A percentile compares a stretch with the other conserved stretches of the same genome.
Evolutionary conservation across 495 filamentous ascomycete genomes (phyloP).

Genomic region (Tuber calosporum): DNA sequence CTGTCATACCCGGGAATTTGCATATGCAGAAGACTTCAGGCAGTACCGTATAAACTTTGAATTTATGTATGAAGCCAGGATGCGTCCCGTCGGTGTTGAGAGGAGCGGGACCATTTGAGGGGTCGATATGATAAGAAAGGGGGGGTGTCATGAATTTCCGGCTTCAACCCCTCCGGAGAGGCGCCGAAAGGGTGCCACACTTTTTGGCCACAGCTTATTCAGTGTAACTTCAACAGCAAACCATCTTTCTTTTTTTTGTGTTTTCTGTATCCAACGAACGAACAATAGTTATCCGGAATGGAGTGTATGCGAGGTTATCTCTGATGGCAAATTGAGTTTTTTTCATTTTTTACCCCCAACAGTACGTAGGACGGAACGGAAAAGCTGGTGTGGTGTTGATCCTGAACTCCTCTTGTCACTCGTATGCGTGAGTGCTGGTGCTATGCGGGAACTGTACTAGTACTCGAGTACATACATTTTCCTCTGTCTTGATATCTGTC

Average conservation of each 20-base stretch:
- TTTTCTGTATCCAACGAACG: background rate
- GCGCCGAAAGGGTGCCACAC: background rate
- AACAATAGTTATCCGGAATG: background rate
- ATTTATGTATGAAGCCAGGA: background rate
- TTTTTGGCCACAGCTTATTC: background rate
- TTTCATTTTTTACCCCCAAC: background rate
- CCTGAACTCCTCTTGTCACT: background rate
- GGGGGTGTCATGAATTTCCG: background rate
- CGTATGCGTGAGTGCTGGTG: background rate
- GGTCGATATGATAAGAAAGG: background rate
- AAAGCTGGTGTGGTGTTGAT: background rate
- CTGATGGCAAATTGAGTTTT: background rate
- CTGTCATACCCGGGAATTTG: constrained; percentile 5
- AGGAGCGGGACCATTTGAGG: background rate
- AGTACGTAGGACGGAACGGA: background rate
- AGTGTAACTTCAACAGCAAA: background rate
- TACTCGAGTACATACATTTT: background rate
- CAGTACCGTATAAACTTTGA: constrained; percentile 6
- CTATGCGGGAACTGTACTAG: background rate
- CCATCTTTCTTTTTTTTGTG: background rate
- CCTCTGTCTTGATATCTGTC: background rate
- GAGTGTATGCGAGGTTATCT: constrained; percentile 3
- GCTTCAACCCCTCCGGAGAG: background rate
- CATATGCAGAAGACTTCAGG: background rate
- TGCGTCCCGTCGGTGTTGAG: background rate